Evolutionary conservation across 345 rosid genomes (phyloP), one percentile per base, ranked within the genome.

Genomic region (Clausena lansium): DNA sequence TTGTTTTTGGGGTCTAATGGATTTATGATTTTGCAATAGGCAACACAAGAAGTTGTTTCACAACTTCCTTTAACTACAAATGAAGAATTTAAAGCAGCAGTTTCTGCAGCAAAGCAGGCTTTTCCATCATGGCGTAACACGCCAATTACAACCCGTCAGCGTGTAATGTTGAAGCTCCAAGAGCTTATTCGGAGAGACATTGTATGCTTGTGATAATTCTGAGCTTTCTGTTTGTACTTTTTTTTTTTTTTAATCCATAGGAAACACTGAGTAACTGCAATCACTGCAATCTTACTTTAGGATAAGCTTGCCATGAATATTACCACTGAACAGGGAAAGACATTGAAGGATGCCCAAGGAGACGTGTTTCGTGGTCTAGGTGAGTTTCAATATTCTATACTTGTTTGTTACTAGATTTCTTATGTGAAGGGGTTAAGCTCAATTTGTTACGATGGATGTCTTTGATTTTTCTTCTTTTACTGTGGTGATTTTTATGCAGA

Each of bases 281-380:
- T 30, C n/a, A 64, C 63, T 67, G 24, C 25, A 0, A 67, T 74
- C 41, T 14, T 85, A 41, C 17, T 79, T 11, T 61, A 95, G 99
- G 98, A 93, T 78, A 93, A 93, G 89, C 97, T 95, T 76, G 98
- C 99, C 54, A 5, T 89, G 86, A 93, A 79, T 85, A 95, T 93
- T 15, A 96, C 99, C 2, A 86, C 92, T 2, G 99, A 96, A 83
- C 99, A 96, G 76, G 98, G 99, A 79, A 96, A 96, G 89, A 96
- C 98, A 3, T 81, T 94, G 84, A 96, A 96, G 88, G 98, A 96
- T 84, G 96, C 99, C 6, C 95, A 94, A 57, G 99, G 99, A 81
- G 99, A 96, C 83, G 97, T 96, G 74, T 96, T 96, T 67, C 95
- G 99, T 73, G 99, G 99, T 55, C 84, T 96, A 80, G 99, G 99